Evolutionary conservation across 1,284 basidiomycete genomes (phyloP).

Genomic region (Microstroma glucosiphilum): DNA sequence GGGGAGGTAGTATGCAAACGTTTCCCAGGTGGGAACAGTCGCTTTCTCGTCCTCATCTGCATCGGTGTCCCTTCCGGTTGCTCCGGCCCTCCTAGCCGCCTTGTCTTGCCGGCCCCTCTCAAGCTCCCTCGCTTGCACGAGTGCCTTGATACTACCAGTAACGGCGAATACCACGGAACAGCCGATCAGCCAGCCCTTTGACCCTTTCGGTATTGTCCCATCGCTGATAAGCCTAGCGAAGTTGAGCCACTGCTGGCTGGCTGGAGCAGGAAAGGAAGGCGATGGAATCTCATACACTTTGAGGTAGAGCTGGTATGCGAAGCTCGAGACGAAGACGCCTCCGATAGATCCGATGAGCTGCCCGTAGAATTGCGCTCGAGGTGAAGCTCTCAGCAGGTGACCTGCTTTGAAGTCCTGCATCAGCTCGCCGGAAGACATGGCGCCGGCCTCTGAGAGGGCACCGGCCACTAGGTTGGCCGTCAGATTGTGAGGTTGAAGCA

Average conservation of each 20-base stretch:
- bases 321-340: conserved; percentile 79
- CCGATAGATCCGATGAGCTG: conserved; percentile 56
- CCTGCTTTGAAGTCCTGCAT: conserved; percentile 99
- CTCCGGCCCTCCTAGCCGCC: neutral
- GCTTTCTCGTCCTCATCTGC: conserved; percentile 6
- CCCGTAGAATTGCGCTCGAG: conserved; percentile 50
- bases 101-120: conserved; percentile 21
- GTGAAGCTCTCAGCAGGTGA: conserved; percentile 61
- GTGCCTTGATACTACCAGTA: conserved; percentile 59
- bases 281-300: conserved; percentile 69
- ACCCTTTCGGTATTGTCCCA: conserved; percentile 72
- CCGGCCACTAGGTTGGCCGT: conserved; percentile 95
- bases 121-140: conserved; percentile 52
- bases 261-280: conserved; percentile 86
- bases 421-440: conserved; percentile 91
- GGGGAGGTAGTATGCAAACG: conserved; percentile 18
- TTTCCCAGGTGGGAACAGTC: conserved; percentile 9
- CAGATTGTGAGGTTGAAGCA: conserved; percentile 76
- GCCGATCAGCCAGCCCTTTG: conserved; percentile 69
- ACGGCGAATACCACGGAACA: conserved; percentile 59
- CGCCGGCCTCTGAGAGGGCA: conserved; percentile 90
- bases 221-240: conserved; percentile 78
- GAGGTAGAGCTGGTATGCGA: conserved; percentile 73
- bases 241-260: conserved; percentile 72
- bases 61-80: neutral